These are phyloP conservation scores for Dactylella cylindrospora DNA, from an alignment of 2,329 filamentous ascomycete genomes.

Conservation along the genomic window DNA sequence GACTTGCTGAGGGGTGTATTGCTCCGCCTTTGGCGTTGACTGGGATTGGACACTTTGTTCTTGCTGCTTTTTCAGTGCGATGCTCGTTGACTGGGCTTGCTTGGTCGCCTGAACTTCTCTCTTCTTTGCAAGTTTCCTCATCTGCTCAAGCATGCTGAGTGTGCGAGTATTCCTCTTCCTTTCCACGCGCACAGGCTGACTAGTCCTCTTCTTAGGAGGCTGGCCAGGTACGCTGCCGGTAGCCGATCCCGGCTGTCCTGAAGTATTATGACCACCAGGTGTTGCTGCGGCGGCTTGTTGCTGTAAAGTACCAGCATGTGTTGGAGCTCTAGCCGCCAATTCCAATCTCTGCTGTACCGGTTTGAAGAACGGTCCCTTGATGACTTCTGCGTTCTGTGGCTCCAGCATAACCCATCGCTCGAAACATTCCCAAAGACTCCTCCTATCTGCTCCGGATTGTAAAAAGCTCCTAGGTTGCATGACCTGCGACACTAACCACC, in stretches of 20 bases:
- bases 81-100: conserved; percentile 67
- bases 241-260: conserved; percentile 57
- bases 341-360: conserved; percentile 66
- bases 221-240: conserved; percentile 50
- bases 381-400: conserved; percentile 87
- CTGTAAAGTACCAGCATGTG: conserved; percentile 61
- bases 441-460: conserved; percentile 80
- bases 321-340: conserved; percentile 57
- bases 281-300: conserved; percentile 53
- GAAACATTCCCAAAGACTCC: conserved; percentile 98
- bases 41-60: conserved; percentile 63
- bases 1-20: conserved; percentile 83
- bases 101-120: conserved; percentile 82
- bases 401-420: conserved; percentile 94
- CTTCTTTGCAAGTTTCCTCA: conserved; percentile 94
- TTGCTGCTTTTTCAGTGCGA: conserved; percentile 78
- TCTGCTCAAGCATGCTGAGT: conserved; percentile 84
- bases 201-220: conserved; percentile 65
- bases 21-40: conserved; percentile 59
- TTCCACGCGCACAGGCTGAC: conserved; percentile 80
- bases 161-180: conserved; percentile 83
- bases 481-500: conserved; percentile 87
- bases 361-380: conserved; percentile 93
- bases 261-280: conserved; percentile 60
- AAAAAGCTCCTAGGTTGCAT: conserved; percentile 73